Percentiles rank a stretch among this genome's conserved stretches.
These are phyloP conservation scores for Hyaloscypha finlandica DNA, from an alignment of 495 filamentous ascomycete genomes.

Conservation along the genomic window DNA sequence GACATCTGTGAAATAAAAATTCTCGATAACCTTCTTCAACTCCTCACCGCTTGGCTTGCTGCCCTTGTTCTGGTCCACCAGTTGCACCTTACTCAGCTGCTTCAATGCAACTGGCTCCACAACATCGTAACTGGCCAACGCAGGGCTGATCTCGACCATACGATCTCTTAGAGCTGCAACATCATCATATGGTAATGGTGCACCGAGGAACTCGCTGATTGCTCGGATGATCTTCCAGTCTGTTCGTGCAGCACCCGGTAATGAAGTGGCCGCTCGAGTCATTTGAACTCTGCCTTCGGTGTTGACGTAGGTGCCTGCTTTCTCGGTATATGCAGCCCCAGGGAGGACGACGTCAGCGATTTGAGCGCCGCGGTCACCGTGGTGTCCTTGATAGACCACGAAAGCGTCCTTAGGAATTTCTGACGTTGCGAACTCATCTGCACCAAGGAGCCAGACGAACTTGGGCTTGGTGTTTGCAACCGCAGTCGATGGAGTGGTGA, in stretches of 20 bases:
- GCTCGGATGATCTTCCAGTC: constrained; percentile 99
- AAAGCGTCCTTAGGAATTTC: constrained; percentile 94
- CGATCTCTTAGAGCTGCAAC: constrained; percentile 83
- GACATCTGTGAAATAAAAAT: constrained; percentile 96
- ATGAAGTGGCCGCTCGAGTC: constrained; percentile 79
- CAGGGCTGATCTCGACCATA: constrained; percentile 92
- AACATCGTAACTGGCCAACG: constrained; percentile 85
- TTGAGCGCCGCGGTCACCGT: constrained; percentile 91
- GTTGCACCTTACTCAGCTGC: constrained; percentile 81
- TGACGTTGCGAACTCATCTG: constrained; percentile 78
- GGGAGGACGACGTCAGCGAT: constrained; percentile 93
- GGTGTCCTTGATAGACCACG: constrained; percentile 96
- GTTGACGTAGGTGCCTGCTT: constrained; percentile 95
- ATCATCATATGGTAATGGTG: constrained; percentile 87
- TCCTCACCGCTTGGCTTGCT: constrained; percentile 62
- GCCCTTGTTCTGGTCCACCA: constrained; percentile 95
- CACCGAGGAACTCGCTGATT: constrained; percentile 84
- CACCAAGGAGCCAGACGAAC: constrained; percentile 95
- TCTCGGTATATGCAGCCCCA: constrained; percentile 94
- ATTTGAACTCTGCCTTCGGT: constrained; percentile 95
- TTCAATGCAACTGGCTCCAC: constrained; percentile 74
- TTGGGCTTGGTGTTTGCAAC: constrained; percentile 85
- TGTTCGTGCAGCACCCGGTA: constrained; percentile 86
- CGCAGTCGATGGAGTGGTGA: constrained; percentile 74
- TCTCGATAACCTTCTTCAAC: constrained; percentile 81